Base-by-base conservation (phyloP, 306 rosid genomes). In the Fragaria iinumae region DNA sequence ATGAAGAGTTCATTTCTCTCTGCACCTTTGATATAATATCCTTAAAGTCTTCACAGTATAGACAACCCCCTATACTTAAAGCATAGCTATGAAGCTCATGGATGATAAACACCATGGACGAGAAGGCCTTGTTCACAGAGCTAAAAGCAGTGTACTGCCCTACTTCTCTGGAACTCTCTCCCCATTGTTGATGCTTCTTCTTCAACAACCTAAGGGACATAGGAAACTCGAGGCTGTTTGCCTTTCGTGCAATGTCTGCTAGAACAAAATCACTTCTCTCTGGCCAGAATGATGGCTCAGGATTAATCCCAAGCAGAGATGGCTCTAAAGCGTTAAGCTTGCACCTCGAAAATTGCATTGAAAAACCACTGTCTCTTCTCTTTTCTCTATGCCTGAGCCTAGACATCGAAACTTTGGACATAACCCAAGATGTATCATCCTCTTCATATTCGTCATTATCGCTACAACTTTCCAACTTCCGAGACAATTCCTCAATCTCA, bases 1-100 rank as follows among this genome's bases (percentile, higher is more conserved):
- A 91, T 13, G 98, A 90, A 56, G 79, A 87, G 73, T 89, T 88
- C 84, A 89, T 83, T 21, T 91, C 97, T 34, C 84, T 85, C 76
- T 74, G 76, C 59, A 86, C 68, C 72, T 85, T 88, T 20, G 79
- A 69, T 44, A 89, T 79, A 16, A 86, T 76, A 71, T 84, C 87
- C 53, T 81, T 80, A 66, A 89, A 84, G 67, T 91, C 89, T 80
- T 87, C 97, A 75, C 76, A 75, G 77, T 77, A 83, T 21, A 87
- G 76, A 8, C 52, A 71, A 73, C 87, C 93, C 82, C 85, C 90
- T 2, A 88, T 68, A 68, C 88, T 79, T 78, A 91, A 71, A 9
- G 97, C 88, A 67, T 86, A 79, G 59, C 81, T 84, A 41, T 91
- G 96, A 73, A 92, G 89, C 84, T 88, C 91, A 8, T 82, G 83